Conservation (phyloP, 2,329 filamentous ascomycete species). For the Orbilia javanica region DNA sequence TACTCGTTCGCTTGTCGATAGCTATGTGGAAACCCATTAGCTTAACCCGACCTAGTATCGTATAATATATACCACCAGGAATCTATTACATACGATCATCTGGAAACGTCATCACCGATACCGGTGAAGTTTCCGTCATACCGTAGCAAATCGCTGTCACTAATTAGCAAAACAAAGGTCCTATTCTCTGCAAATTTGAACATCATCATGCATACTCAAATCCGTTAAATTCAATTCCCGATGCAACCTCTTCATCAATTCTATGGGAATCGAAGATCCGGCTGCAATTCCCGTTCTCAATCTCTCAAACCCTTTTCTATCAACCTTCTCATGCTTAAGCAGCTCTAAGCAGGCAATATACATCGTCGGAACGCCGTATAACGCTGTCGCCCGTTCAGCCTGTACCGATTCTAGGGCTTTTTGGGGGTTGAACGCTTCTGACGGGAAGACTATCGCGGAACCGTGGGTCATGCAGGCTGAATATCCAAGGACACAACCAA, state of each 20-base stretch:
- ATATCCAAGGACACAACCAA: constrained; percentile 91
- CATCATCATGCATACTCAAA: constrained; percentile 66
- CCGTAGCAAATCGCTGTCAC: constrained; percentile 88
- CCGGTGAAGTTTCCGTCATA: constrained; percentile 90
- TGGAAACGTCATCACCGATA: constrained; percentile 82
- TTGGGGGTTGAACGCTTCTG: constrained; percentile 84
- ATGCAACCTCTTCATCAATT: constrained; percentile 83
- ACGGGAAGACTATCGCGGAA: constrained; percentile 84
- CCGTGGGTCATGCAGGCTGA: constrained; percentile 89
- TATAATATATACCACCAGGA: constrained; percentile 76
- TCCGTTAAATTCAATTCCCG: constrained; percentile 80
- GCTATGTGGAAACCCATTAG: constrained; percentile 19
- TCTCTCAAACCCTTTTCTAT: constrained; percentile 71
- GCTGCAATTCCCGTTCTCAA: constrained; percentile 92
- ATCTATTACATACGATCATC: constrained; percentile 75
- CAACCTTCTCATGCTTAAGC: constrained; percentile 70
- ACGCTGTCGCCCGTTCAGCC: constrained; percentile 73
- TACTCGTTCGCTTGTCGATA: constrained; percentile 75
- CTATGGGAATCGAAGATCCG: constrained; percentile 84
- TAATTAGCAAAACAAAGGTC: not conserved
- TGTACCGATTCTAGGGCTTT: constrained; percentile 76
- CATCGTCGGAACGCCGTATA: constrained; percentile 81
- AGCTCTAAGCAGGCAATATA: constrained; percentile 88
- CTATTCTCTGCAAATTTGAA: not conserved
- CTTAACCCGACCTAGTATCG: constrained; percentile 71